These are phyloP conservation scores for Spathaspora passalidarum DNA, from an alignment of 805 yeast genomes.

Conservation along the genomic window DNA sequence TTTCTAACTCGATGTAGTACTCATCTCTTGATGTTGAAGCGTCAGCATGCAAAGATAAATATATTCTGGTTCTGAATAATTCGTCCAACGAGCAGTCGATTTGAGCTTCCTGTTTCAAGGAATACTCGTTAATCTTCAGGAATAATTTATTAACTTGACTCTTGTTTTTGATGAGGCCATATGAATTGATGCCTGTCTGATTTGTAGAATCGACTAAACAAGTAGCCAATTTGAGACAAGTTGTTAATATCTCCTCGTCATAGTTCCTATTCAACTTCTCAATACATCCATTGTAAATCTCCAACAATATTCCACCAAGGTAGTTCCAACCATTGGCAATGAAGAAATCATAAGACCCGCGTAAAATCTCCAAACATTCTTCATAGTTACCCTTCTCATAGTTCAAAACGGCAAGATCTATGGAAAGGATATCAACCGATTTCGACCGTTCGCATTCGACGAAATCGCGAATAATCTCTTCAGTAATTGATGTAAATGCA, in stretches of 20 bases:
- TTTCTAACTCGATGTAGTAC: slow-evolving; percentile 32
- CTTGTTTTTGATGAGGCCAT: slow-evolving; percentile 13
- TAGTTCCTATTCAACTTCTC: slow-evolving; percentile 31
- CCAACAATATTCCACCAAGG: slow-evolving; percentile 64
- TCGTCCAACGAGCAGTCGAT: slow-evolving; percentile 22
- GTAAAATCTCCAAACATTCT: slow-evolving; percentile 60
- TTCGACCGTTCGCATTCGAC: slow-evolving; percentile 53
- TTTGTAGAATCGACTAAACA: slow-evolving; percentile 18
- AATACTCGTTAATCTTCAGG: slow-evolving; percentile 20
- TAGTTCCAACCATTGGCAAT: slow-evolving; percentile 69
- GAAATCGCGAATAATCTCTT: slow-evolving; percentile 51
- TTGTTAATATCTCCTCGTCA: slow-evolving; percentile 28
- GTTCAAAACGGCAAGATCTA: slow-evolving; percentile 74
- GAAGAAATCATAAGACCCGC: slow-evolving; percentile 67
- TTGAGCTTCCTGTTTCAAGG: slow-evolving; percentile 9
- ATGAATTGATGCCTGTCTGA: slow-evolving; percentile 8
- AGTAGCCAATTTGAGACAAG: slow-evolving; percentile 41
- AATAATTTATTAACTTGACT: slow-evolving; percentile 11
- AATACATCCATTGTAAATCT: slow-evolving; percentile 67
- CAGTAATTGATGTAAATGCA: slow-evolving; percentile 51
- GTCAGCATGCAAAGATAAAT: slow-evolving; percentile 35
- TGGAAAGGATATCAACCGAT: slow-evolving; percentile 68
- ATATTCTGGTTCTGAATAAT: slow-evolving; percentile 33
- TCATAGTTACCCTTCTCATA: slow-evolving; percentile 55
- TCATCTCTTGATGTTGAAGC: slow-evolving; percentile 23